Evolutionary conservation across 2,329 filamentous ascomycete species (phyloP), one percentile per base, ranked within the genome.

Genomic region (Clonostachys rhizophaga): DNA sequence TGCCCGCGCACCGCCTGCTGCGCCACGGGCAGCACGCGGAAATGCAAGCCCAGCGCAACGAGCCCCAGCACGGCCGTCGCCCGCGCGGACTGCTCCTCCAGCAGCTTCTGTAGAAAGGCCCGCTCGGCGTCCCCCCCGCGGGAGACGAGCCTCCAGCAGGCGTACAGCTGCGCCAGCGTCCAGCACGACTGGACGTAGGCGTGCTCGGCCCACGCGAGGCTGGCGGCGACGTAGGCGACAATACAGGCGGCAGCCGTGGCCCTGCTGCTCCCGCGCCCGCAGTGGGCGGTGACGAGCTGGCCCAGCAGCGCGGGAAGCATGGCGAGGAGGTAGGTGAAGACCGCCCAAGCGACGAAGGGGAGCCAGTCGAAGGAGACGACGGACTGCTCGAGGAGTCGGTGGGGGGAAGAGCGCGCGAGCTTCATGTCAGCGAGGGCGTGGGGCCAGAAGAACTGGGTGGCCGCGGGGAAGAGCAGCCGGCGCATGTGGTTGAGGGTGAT

Each of bases 401-500:
- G 64, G 6, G 67, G 69, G 33, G 63, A 62, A 13, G 52, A 58
- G 6, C 54, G 54, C n/a, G 62, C 68, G 40, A 65, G 55, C 46
- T 65, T 69, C 52, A 69, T 60, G 49, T 57, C 56, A 30, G 61
- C 64, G 46, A 64, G 55, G 11, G 65, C 65, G 18, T 54, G 53
- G 48, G 52, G 47, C 52, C 60, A 60, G 12, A 61, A 43, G 34
- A 61, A 65, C 18, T 59, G 52, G 5, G 58, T 60, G 0, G 65
- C 48, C 54, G 51, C 58, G 7, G 62, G 65, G 11, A 47, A 40
- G 0, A 70, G 47, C n/a, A 61, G 53, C 17, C 64, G 56, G 5
- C 66, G 62, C 14, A 68, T 55, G 52, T 74, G 69, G 58, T 72
- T 64, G 24, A 64, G 40, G 12, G 71, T 49, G 14, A 67, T 59